Evolutionary conservation across 2,329 filamentous ascomycete genomes (phyloP), one percentile per base, ranked within the genome.

Genomic region (Clonostachys sp.): DNA sequence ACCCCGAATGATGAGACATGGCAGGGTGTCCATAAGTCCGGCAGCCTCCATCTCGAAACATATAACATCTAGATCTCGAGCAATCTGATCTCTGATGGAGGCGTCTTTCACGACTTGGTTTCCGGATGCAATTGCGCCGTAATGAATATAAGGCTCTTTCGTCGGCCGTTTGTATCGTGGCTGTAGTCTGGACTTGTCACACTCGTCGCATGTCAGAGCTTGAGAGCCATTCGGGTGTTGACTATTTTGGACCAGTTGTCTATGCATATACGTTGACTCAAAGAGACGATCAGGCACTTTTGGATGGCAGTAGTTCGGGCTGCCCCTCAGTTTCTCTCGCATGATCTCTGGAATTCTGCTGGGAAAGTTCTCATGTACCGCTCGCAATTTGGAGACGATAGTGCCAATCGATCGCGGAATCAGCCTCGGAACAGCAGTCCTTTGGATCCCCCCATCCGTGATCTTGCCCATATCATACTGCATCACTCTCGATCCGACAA

Each of bases 1-100:
- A 1, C 65, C 66, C 6, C 64, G 57, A 17, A 71, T 63, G 0
- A 62, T 53, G 2, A 69, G 44, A 38, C 61, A 68, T 1, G 58
- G 58, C 3, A 64, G 50, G 1, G 48, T 48, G 10, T 54, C 51
- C 47, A 53, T 53, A 1, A 61, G 35, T 1, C 61, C 61, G 1
- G 61, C 60, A 0, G 56, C 57, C 38, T 62, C 60, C 61, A 61
- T 63, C 44, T 62, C 61, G 38, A 63, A 55, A 34, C 59, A 60
- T 2, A 56, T 36, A 2, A 50, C 48, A 13, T 51, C 44, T 13
- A 53, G 16, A 17, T 47, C 34, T 12, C 18, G 38, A 14, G 49
- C 43, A 12, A 51, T 14, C 6, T 38, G 20, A 30, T 53, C 50
- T 12, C 68, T 53, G 5, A 51, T 48, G 1, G 16, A 24, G 3